Percentiles rank a stretch among this genome's conserved stretches.
Conservation (phyloP, 2,329 filamentous ascomycete genomes). For the Cephalotrichum gorgonifer region DNA sequence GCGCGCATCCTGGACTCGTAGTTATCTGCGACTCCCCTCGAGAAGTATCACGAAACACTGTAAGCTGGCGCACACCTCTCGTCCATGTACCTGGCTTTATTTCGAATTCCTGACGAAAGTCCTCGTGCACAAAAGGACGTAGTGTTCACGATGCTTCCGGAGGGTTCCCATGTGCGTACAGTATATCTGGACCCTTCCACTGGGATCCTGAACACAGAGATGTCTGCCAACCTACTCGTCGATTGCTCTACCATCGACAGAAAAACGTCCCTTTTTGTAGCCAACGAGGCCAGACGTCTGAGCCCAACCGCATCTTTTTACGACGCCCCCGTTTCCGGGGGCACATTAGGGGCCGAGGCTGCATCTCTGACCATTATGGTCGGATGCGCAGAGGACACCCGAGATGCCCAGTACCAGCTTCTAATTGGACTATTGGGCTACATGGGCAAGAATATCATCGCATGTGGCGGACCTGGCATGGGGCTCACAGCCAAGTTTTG, state of each 20-base stretch:
- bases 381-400: not conserved
- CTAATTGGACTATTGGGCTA: not conserved
- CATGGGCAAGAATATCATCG: not conserved
- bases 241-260: not conserved
- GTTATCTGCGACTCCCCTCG: not conserved
- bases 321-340: not conserved
- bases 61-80: not conserved
- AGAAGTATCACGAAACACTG: not conserved
- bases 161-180: not conserved
- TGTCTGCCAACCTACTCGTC: not conserved
- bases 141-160: not conserved
- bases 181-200: not conserved
- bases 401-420: not conserved
- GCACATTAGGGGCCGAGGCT: not conserved
- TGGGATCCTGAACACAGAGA: not conserved
- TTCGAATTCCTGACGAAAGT: not conserved
- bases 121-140: not conserved
- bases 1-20: not conserved
- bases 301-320: not conserved
- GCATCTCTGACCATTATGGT: not conserved
- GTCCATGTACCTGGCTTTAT: not conserved
- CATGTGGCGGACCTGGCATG: not conserved
- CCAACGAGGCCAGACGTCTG: not conserved
- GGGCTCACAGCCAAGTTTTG: not conserved
- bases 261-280: not conserved